A percentile compares a stretch with the other conserved stretches of the same genome.
phyloP scores from a whole-genome alignment of 2,329 filamentous ascomycete species.

The Diaporthe citrichinensis region DNA sequence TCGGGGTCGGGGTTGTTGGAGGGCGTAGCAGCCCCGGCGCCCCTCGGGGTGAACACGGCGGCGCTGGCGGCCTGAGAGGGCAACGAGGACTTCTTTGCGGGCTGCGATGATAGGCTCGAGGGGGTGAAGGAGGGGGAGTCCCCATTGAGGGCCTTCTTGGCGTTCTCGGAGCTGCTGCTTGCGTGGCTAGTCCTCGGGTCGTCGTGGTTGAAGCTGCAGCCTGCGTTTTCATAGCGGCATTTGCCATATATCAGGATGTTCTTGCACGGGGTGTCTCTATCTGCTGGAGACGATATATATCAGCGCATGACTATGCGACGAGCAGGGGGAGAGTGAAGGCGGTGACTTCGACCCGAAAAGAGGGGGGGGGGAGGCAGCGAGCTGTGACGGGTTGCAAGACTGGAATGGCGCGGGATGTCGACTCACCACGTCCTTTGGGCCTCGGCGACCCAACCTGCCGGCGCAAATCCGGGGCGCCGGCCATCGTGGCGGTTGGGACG shows the following conservation, averaged over 20 bases:
- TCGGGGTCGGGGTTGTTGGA: constrained; percentile 59
- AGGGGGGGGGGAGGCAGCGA: constrained; percentile 17
- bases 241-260: constrained; percentile 95
- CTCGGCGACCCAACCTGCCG: constrained; percentile 69
- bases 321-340: background rate
- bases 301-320: constrained; percentile 33
- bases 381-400: background rate
- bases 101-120: constrained; percentile 55
- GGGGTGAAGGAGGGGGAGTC: constrained; percentile 97
- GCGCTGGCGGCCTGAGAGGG: constrained; percentile 93
- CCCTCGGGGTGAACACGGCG: constrained; percentile 85
- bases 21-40: constrained; percentile 58
- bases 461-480: constrained; percentile 58
- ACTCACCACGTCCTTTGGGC: constrained; percentile 69
- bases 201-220: constrained; percentile 92
- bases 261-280: constrained; percentile 91
- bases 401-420: constrained; percentile 33
- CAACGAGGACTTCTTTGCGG: constrained; percentile 80
- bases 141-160: constrained; percentile 88
- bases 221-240: constrained; percentile 92
- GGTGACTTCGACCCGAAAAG: constrained; percentile 23
- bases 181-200: constrained; percentile 51
- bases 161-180: constrained; percentile 37
- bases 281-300: constrained; percentile 49
- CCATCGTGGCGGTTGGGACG: constrained; percentile 33